These are phyloP conservation scores for Fraxinus floribunda DNA, from an alignment of 305 asterid genomes.

Conservation along the genomic window DNA sequence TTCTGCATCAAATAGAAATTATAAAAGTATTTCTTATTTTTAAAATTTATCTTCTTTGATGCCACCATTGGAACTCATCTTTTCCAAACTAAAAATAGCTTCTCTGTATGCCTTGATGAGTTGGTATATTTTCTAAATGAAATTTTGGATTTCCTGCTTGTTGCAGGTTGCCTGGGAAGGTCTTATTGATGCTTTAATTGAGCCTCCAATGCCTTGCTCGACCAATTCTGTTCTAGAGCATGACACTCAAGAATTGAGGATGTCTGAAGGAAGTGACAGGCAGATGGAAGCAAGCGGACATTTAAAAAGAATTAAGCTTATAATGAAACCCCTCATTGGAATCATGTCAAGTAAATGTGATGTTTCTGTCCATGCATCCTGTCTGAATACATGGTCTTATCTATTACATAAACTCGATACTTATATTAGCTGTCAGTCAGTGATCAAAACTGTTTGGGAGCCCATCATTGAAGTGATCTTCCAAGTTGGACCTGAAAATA, in stretches of 20 bases:
- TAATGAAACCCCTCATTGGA: constrained; percentile 67
- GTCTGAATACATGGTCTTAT: constrained; percentile 84
- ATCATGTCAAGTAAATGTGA: constrained; percentile 70
- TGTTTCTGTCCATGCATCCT: constrained; percentile 58
- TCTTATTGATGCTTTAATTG: constrained; percentile 61
- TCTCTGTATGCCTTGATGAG: not conserved
- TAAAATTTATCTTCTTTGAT: not conserved
- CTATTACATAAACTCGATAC: constrained; percentile 66
- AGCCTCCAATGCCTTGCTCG: constrained; percentile 37
- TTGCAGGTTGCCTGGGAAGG: constrained; percentile 83
- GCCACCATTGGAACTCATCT: not conserved
- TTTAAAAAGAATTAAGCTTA: constrained; percentile 57
- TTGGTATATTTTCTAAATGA: not conserved
- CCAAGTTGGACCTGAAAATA: constrained; percentile 50
- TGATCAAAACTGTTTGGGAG: constrained; percentile 56
- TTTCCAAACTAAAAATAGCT: not conserved
- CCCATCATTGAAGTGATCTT: constrained; percentile 62
- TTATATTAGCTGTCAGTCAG: constrained; percentile 42
- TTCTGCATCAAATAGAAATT: not conserved
- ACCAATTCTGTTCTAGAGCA: constrained; percentile 20
- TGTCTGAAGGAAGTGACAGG: constrained; percentile 29
- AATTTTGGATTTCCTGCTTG: constrained; percentile 22
- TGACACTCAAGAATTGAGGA: constrained; percentile 23
- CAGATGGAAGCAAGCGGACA: constrained; percentile 35
- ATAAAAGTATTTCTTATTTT: not conserved